These are phyloP conservation scores for Fusarium sp. DNA, from an alignment of 2,329 filamentous ascomycete genomes.

Conservation along the genomic window DNA sequence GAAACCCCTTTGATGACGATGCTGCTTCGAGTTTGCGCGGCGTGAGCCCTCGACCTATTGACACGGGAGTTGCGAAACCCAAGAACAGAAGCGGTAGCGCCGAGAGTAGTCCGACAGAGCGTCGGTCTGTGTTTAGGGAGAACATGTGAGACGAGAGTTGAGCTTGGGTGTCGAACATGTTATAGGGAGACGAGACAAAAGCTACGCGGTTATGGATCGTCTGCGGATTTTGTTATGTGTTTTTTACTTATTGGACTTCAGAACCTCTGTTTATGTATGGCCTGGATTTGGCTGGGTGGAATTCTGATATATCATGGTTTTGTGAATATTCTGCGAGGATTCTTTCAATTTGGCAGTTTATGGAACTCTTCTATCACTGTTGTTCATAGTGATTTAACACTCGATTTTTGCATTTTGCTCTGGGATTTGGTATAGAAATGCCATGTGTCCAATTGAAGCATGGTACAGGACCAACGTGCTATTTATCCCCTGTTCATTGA, in stretches of 20 bases:
- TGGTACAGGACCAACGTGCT: conserved; percentile 3
- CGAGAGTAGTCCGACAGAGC: conserved; percentile 72
- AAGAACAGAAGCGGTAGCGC: conserved; percentile 51
- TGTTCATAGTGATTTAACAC: conserved; percentile 18
- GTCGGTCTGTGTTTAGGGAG: conserved; percentile 78
- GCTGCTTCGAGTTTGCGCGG: conserved; percentile 75
- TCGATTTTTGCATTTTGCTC: conserved; percentile 34
- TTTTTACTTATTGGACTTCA: conserved; percentile 2
- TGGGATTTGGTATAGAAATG: neutral
- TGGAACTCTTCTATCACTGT: conserved; percentile 19
- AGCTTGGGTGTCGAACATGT: neutral
- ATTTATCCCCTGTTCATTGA: neutral
- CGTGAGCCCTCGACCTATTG: conserved; percentile 81
- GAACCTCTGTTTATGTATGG: conserved; percentile 11
- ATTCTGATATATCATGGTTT: conserved; percentile 42
- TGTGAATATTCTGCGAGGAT: conserved; percentile 10
- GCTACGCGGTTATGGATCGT: conserved; percentile 19
- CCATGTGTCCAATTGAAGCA: conserved; percentile 10
- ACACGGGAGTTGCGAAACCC: conserved; percentile 56
- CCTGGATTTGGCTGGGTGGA: conserved; percentile 31
- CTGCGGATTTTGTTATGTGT: neutral
- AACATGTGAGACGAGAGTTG: conserved; percentile 63
- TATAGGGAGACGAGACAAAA: conserved; percentile 7
- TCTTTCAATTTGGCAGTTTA: conserved; percentile 26
- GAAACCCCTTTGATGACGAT: conserved; percentile 79